Percentiles rank a stretch among this genome's conserved stretches.
Conservation (phyloP, 306 rosid genomes). For the Lathyrus tuberosus region DNA sequence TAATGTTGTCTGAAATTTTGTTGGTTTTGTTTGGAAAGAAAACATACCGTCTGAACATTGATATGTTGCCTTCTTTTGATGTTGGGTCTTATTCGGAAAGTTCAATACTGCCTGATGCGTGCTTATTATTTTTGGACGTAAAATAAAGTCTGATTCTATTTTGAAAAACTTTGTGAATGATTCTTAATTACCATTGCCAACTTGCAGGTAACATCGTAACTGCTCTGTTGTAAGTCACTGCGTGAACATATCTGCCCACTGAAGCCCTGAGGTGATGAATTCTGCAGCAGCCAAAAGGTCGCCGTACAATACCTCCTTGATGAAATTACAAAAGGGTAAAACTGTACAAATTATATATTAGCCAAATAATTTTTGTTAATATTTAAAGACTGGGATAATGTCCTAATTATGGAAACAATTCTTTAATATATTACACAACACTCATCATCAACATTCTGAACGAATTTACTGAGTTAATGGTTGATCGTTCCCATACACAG, state of each 20-base stretch:
- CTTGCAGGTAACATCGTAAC: background rate
- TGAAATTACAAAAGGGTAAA: background rate
- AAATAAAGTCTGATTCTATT: too few species aligned
- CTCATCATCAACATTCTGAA: background rate
- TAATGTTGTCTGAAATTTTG: too few species aligned
- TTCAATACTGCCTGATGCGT: too few species aligned
- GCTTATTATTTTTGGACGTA: too few species aligned
- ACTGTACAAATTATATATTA: background rate
- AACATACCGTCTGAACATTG: too few species aligned
- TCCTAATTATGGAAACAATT: constrained; percentile 1
- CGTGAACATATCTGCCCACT: background rate
- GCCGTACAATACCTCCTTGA: background rate
- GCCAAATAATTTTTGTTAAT: background rate
- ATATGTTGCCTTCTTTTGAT: too few species aligned
- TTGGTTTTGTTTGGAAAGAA: too few species aligned
- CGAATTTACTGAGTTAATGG: background rate
- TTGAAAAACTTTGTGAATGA: too few species aligned
- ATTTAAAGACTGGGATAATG: background rate
- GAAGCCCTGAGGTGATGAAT: background rate
- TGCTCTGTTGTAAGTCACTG: background rate
- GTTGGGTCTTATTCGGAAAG: too few species aligned
- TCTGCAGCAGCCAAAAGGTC: too few species aligned
- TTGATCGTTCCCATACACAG: background rate
- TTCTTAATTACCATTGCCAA: background rate
- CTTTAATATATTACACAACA: background rate